These are phyloP conservation scores for Cladophialophora yegresii DNA, from an alignment of 2,329 filamentous ascomycete species.

Conservation along the genomic window DNA sequence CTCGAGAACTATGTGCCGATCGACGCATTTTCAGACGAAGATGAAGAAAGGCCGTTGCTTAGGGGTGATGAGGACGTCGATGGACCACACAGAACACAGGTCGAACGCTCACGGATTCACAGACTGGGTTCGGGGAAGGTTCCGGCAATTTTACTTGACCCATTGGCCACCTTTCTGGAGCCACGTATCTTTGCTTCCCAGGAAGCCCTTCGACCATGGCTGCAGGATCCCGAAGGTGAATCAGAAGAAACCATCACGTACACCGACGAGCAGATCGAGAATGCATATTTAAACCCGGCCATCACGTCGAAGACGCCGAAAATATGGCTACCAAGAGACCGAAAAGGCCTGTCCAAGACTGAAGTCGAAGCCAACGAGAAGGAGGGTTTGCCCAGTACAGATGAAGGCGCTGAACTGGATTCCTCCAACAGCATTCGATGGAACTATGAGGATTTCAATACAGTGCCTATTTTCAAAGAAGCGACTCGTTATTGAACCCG, in stretches of 20 bases:
- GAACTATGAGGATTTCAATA: constrained; percentile 53
- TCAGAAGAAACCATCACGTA: constrained; percentile 77
- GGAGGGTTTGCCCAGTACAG: constrained; percentile 69
- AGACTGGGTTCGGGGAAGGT: constrained; percentile 22
- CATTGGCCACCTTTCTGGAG: constrained; percentile 64
- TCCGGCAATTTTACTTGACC: constrained; percentile 65
- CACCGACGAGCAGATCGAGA: constrained; percentile 59
- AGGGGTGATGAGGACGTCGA: constrained; percentile 7
- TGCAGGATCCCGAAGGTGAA: constrained; percentile 49
- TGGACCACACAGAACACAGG: neutral
- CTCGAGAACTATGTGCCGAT: constrained; percentile 69
- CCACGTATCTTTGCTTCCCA: constrained; percentile 33
- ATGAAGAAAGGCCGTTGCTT: constrained; percentile 38
- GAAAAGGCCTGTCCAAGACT: constrained; percentile 70
- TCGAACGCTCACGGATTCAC: constrained; percentile 24
- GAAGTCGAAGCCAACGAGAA: constrained; percentile 82
- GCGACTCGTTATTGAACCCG: constrained; percentile 26
- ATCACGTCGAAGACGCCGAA: constrained; percentile 64
- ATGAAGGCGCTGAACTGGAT: constrained; percentile 70
- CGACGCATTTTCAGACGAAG: constrained; percentile 49
- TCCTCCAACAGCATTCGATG: constrained; percentile 67
- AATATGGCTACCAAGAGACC: constrained; percentile 80
- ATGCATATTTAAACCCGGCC: constrained; percentile 74
- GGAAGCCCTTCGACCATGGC: constrained; percentile 33
- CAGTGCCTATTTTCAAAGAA: constrained; percentile 37